phyloP scores from a whole-genome alignment of 75 land plant genomes.

The Picea sitchensis region DNA sequence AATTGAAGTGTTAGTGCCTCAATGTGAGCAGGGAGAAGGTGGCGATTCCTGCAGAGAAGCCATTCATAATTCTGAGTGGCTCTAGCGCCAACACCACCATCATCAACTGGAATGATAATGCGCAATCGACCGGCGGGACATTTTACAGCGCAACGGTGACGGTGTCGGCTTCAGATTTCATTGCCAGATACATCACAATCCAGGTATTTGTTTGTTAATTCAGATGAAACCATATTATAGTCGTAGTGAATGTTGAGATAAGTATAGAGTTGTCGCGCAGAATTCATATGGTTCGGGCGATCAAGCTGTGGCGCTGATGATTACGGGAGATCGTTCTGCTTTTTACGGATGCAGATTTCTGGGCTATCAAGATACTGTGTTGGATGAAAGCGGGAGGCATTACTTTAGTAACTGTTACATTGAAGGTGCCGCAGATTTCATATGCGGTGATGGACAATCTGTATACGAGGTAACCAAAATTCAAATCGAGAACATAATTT shows the following conservation, averaged over 20 bases:
- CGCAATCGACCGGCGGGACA: not conserved
- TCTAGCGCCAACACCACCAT: not conserved
- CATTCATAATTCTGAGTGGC: conserved; percentile 24
- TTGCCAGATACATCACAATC: conserved; percentile 24
- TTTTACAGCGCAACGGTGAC: conserved; percentile 22
- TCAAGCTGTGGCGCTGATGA: conserved; percentile 51
- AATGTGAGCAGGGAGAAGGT: conserved; percentile 29
- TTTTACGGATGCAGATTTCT: conserved; percentile 48
- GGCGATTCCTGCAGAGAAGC: conserved; percentile 17
- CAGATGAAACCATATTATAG: not conserved
- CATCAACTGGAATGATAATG: conserved; percentile 17
- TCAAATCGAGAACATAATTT: too few relatives aligned
- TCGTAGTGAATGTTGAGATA: not conserved
- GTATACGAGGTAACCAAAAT: conserved; percentile 36
- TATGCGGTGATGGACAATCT: conserved; percentile 58
- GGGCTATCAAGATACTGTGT: conserved; percentile 50
- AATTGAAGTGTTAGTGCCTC: too few relatives aligned
- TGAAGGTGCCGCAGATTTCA: conserved; percentile 66
- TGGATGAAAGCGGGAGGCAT: conserved; percentile 52
- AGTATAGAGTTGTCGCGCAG: conserved; percentile 2
- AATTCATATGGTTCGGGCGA: conserved; percentile 34
- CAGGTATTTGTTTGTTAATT: conserved; percentile 9
- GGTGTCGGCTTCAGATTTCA: conserved; percentile 16
- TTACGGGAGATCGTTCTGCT: conserved; percentile 47
- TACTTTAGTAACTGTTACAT: conserved; percentile 58